phyloP scores from a whole-genome alignment of 768 basidiomycete species.

The Boletus tomentosulus region DNA sequence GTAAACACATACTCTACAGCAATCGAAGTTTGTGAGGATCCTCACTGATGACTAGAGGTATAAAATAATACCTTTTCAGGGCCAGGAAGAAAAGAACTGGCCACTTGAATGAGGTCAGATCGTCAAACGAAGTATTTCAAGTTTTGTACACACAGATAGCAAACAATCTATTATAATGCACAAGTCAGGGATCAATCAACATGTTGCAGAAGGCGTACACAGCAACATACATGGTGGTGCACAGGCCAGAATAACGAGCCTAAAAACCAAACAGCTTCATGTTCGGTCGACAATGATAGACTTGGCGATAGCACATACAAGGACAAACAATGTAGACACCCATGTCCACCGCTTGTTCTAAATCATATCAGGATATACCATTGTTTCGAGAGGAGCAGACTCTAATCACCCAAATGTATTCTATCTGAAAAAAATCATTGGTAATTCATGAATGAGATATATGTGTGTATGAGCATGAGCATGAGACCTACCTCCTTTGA shows the following conservation, averaged over 20 bases:
- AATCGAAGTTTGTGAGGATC: neutral
- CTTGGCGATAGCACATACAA: too few species aligned
- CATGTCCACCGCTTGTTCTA: constrained; percentile 1
- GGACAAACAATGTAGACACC: neutral
- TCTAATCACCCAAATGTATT: constrained; percentile 1
- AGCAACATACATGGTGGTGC: neutral
- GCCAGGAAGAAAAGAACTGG: neutral
- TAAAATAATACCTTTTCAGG: neutral
- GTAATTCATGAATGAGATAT: neutral
- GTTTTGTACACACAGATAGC: neutral
- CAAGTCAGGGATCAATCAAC: neutral
- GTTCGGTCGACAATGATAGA: neutral
- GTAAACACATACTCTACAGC: neutral
- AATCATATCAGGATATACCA: neutral
- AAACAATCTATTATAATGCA: neutral
- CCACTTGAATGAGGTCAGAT: neutral
- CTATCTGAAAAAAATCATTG: neutral
- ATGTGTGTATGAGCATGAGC: neutral
- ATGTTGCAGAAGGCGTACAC: too few species aligned
- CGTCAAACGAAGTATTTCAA: neutral
- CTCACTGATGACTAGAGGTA: neutral
- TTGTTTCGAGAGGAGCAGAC: neutral
- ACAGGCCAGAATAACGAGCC: neutral
- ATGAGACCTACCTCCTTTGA: neutral
- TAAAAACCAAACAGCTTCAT: neutral